Percentiles rank a stretch among this genome's conserved stretches.
Evolutionary conservation across 176 grass and related monocot genomes (phyloP).

Genomic region (Avena eriantha): DNA sequence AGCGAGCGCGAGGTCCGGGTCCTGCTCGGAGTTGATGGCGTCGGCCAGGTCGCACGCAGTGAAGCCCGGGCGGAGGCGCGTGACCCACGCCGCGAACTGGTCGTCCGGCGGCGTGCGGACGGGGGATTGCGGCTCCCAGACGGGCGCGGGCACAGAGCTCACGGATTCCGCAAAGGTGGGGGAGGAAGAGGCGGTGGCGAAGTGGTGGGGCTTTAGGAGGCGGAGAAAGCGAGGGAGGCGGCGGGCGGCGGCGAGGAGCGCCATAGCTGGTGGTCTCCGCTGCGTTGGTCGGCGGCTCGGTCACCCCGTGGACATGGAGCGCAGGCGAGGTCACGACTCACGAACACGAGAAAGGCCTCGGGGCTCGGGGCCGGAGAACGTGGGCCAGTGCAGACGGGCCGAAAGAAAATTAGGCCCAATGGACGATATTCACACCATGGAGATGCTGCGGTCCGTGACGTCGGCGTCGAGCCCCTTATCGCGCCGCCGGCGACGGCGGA

Average conservation of each 20-base stretch:
- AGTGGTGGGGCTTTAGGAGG: not conserved
- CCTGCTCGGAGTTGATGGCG: slow-evolving; percentile 63
- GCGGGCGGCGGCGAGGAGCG: slow-evolving; percentile 48
- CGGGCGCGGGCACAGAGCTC: not conserved
- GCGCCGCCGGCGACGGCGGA: slow-evolving; percentile 32
- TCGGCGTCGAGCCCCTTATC: slow-evolving; percentile 23
- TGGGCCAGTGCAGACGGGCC: not conserved
- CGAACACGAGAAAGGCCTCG: not conserved
- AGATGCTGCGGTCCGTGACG: slow-evolving; percentile 19
- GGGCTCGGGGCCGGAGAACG: not conserved
- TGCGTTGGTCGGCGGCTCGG: not conserved
- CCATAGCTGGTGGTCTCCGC: not conserved
- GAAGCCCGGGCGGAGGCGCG: slow-evolving; percentile 76
- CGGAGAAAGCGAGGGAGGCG: slow-evolving; percentile 4
- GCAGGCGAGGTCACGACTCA: not conserved
- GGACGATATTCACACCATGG: slow-evolving; percentile 45
- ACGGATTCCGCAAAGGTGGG: not conserved
- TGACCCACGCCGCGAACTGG: slow-evolving; percentile 89
- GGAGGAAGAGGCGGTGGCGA: not conserved
- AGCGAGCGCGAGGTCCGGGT: slow-evolving; percentile 78
- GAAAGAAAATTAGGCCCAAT: not conserved
- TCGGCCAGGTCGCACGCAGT: slow-evolving; percentile 59
- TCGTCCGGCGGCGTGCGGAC: slow-evolving; percentile 66
- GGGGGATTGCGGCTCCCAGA: slow-evolving; percentile 24
- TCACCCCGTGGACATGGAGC: not conserved